Conservation (phyloP, 78 protist genomes). For the Monocercomonoides exilis region DNA sequence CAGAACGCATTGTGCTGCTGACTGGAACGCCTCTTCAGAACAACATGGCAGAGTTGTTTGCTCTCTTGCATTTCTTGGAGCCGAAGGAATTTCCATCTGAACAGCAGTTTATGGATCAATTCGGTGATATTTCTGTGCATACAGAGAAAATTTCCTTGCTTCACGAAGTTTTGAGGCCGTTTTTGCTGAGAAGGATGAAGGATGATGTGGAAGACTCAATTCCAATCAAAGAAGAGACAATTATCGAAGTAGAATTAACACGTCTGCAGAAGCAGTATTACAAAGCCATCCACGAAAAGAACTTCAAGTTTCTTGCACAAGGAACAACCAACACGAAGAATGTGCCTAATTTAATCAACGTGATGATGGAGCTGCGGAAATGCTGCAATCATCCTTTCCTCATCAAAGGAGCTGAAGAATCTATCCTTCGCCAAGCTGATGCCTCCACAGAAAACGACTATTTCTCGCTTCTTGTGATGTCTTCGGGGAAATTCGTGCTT, state of each 20-base stretch:
- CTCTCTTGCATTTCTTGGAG: slow-evolving; percentile 18
- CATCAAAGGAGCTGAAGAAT: slow-evolving; percentile 54
- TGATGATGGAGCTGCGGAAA: slow-evolving; percentile 90
- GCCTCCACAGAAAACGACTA: not conserved
- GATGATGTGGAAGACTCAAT: slow-evolving; percentile 71
- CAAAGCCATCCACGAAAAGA: slow-evolving; percentile 76
- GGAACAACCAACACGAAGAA: slow-evolving; percentile 19
- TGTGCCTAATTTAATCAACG: slow-evolving; percentile 62
- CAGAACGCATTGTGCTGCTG: not conserved
- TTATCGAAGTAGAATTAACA: slow-evolving; percentile 70
- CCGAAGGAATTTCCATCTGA: slow-evolving; percentile 26
- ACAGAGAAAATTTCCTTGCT: not conserved
- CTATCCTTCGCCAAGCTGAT: not conserved
- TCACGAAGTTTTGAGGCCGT: slow-evolving; percentile 19
- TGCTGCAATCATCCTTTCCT: slow-evolving; percentile 86
- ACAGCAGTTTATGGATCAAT: slow-evolving; percentile 14
- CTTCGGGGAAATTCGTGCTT: slow-evolving; percentile 78
- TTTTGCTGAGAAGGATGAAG: slow-evolving; percentile 65
- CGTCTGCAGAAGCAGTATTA: slow-evolving; percentile 74
- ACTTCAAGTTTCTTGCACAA: slow-evolving; percentile 28
- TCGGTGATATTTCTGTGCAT: not conserved
- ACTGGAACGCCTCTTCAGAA: slow-evolving; percentile 93
- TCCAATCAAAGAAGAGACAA: slow-evolving; percentile 73
- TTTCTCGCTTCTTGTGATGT: slow-evolving; percentile 21
- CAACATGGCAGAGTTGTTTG: slow-evolving; percentile 28